These are phyloP conservation scores for Mycosarcoma maydis DNA, from an alignment of 1,284 basidiomycete genomes.

Conservation along the genomic window DNA sequence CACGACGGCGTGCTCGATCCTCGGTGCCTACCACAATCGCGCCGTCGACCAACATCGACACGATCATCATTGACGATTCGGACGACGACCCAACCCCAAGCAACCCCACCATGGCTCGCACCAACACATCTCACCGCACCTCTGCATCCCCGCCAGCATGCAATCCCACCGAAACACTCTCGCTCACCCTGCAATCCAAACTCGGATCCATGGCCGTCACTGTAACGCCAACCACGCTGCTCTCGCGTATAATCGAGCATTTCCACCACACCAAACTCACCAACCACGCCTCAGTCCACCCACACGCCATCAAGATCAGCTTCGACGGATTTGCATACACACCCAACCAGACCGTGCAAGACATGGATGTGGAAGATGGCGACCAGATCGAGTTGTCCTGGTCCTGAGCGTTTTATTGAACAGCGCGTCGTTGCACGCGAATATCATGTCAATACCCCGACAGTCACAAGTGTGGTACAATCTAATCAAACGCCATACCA, in stretches of 20 bases:
- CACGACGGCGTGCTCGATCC: constrained; percentile 7
- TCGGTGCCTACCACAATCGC: background rate
- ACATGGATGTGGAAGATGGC: constrained; percentile 48
- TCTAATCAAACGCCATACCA: too few relatives aligned
- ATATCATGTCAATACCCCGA: too few relatives aligned
- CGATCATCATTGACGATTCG: constrained; percentile 18
- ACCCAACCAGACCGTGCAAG: constrained; percentile 18
- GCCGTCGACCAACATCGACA: background rate
- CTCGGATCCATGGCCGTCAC: constrained; percentile 24
- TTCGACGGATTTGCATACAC: constrained; percentile 42
- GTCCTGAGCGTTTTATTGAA: too few relatives aligned
- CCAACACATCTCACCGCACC: background rate
- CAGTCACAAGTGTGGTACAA: too few relatives aligned
- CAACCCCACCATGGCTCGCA: background rate
- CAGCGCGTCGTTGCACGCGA: too few relatives aligned
- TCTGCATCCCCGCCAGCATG: background rate
- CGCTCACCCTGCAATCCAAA: constrained; percentile 40
- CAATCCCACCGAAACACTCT: constrained; percentile 13
- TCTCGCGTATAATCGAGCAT: constrained; percentile 37
- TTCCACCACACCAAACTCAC: constrained; percentile 27
- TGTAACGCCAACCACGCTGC: constrained; percentile 44
- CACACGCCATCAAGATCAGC: constrained; percentile 2
- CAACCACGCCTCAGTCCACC: background rate
- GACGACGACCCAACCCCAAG: constrained; percentile 31
- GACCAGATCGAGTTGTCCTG: constrained; percentile 32